Evolutionary conservation across 2,329 filamentous ascomycete species (phyloP).

Genomic region (Penicillium nordicum): DNA sequence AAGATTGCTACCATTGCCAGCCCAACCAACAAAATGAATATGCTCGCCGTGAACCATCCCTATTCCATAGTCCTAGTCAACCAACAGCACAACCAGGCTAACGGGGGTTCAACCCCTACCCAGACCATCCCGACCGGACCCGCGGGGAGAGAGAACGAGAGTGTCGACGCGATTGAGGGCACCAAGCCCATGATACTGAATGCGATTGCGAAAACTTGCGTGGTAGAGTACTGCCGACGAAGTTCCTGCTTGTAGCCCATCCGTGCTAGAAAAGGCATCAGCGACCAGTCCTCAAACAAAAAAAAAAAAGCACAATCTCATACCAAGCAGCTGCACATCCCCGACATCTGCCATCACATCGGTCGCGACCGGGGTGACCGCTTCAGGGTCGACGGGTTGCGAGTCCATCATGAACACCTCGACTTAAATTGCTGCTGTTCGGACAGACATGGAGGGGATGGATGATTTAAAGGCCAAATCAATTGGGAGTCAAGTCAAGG

Average conservation of each 20-base stretch:
- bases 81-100: neutral
- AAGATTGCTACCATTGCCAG: slow-evolving; percentile 51
- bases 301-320: neutral
- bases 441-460: neutral
- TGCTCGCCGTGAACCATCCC: slow-evolving; percentile 55
- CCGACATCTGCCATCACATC: neutral
- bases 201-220: slow-evolving; percentile 61
- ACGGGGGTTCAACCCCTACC: slow-evolving; percentile 34
- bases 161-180: slow-evolving; percentile 58
- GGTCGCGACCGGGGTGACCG: neutral
- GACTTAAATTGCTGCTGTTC: neutral
- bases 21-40: slow-evolving; percentile 57
- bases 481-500: neutral
- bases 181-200: slow-evolving; percentile 61
- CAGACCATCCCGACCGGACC: slow-evolving; percentile 62
- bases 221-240: slow-evolving; percentile 58
- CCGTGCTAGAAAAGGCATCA: slow-evolving; percentile 23
- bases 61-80: slow-evolving; percentile 1
- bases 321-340: slow-evolving; percentile 4
- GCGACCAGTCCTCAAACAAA: neutral
- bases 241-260: slow-evolving; percentile 59
- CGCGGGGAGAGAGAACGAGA: slow-evolving; percentile 57
- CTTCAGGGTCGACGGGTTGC: neutral
- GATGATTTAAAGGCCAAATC: neutral
- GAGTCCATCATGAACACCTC: neutral